phyloP scores from a whole-genome alignment of 1,139 yeast species.

The Tardiomyces digboiensis region DNA sequence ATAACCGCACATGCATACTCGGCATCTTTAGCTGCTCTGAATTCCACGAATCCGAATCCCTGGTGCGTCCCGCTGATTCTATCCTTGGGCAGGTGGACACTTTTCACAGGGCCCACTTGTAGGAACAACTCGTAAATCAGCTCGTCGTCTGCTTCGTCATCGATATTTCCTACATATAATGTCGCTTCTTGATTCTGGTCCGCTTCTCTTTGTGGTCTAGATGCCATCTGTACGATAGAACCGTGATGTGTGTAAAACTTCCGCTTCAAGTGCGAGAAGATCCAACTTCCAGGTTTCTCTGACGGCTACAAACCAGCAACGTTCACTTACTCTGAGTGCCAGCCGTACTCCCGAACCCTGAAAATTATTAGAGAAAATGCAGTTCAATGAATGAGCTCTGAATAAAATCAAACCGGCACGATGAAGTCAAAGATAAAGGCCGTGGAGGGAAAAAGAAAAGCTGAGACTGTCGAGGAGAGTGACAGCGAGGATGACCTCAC shows the following conservation, averaged over 20 bases:
- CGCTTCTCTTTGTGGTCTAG: constrained; percentile 8
- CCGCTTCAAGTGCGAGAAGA: too few relatives aligned
- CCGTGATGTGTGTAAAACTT: too few relatives aligned
- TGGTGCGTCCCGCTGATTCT: constrained; percentile 61
- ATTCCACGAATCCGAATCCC: constrained; percentile 87
- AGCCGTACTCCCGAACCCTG: neutral
- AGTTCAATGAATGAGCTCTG: neutral
- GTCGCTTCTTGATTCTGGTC: constrained; percentile 54
- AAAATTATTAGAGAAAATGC: neutral
- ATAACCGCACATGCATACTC: constrained; percentile 59
- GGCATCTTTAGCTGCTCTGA: constrained; percentile 50
- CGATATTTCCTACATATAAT: constrained; percentile 78
- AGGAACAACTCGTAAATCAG: constrained; percentile 71
- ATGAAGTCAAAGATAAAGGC: neutral
- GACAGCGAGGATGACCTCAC: constrained; percentile 11
- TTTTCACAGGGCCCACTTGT: constrained; percentile 74
- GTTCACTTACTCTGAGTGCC: neutral
- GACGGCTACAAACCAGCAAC: neutral
- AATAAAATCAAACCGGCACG: neutral
- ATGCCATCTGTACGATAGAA: too few relatives aligned
- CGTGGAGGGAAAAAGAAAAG: constrained; percentile 2
- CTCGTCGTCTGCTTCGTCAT: constrained; percentile 41
- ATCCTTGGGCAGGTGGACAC: constrained; percentile 72
- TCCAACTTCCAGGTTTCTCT: too few relatives aligned
- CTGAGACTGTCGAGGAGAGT: constrained; percentile 6